Evolutionary conservation across 2,329 filamentous ascomycete species (phyloP), one percentile per base, ranked within the genome.

Genomic region (Davidsoniella virescens): DNA sequence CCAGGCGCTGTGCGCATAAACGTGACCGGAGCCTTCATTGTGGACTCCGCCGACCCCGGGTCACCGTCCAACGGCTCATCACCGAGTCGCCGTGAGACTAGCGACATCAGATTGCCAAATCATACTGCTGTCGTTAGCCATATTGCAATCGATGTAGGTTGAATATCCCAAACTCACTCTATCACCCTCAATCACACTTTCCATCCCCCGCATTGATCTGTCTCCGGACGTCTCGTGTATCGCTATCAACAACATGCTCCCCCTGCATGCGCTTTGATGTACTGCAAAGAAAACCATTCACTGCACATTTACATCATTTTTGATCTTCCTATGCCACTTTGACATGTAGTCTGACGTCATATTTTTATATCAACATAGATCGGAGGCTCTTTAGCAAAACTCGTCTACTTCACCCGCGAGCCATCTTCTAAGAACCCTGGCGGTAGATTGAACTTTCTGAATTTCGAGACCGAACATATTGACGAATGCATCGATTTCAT

Each of bases 401-500:
- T 98, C 43, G 92, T 98, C 54, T 98, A 95, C 70, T 96, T 96
- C 57, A 92, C 88, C 16, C 84, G 86, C 56, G 92, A 96, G 65
- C 76, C 83, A 40, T 76, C 83, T 61, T 84, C 82, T 10, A 76
- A 73, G 25, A 83, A 88, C 58, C 80, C 84, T 46, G 92, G 92
- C 51, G 92, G 92, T 50, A 80, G 92, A 20, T 72, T 98, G 49
- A 94, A 94, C 65, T 98, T 98, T 62, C 75, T 94, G 60, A 93
- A 82, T 60, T 96, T 96, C 67, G 92, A 98, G 69, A 96, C 92
- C 4, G 87, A 95, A 60, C 78, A 80, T 53, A 94, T 98, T 59
- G 87, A 94, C 60, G 80, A 92, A 55, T 95, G 88, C 65, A 83
- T 98, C 56, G 82, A 87, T 59, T 95, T 94, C 61, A 87, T 98